A percentile compares a stretch with the other conserved stretches of the same genome.
phyloP scores from a whole-genome alignment of 2,329 filamentous ascomycete genomes.

The Rutstroemia sydowiana region DNA sequence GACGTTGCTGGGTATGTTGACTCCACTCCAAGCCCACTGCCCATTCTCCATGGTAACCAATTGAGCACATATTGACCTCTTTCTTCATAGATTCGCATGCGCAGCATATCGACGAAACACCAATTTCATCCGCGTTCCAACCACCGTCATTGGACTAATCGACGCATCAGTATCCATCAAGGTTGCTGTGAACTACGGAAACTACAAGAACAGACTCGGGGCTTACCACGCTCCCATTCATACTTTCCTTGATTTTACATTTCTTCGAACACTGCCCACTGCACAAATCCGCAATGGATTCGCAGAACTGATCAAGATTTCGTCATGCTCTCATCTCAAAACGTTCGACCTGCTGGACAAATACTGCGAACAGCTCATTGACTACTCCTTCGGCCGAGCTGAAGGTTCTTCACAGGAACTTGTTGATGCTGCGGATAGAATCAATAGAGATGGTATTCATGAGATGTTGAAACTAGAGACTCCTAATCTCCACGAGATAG shows the following conservation, averaged over 20 bases:
- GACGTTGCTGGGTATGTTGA: slow-evolving; percentile 61
- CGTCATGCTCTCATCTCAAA: slow-evolving; percentile 57
- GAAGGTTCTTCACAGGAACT: slow-evolving; percentile 50
- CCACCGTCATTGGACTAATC: slow-evolving; percentile 68
- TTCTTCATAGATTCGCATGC: slow-evolving; percentile 52
- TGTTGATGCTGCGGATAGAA: slow-evolving; percentile 53
- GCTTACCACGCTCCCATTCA: slow-evolving; percentile 66
- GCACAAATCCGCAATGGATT: slow-evolving; percentile 68
- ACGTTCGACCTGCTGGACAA: slow-evolving; percentile 63
- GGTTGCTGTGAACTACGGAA: slow-evolving; percentile 70
- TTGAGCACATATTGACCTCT: slow-evolving; percentile 18
- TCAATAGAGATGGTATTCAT: slow-evolving; percentile 61
- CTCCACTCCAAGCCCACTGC: slow-evolving; percentile 18
- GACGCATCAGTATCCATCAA: slow-evolving; percentile 72
- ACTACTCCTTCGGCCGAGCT: slow-evolving; percentile 55
- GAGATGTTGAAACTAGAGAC: slow-evolving; percentile 70
- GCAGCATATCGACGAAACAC: slow-evolving; percentile 65
- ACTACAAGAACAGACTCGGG: slow-evolving; percentile 68
- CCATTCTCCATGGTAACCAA: too few species aligned
- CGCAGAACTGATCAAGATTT: slow-evolving; percentile 70
- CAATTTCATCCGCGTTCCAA: slow-evolving; percentile 67
- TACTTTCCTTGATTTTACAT: slow-evolving; percentile 67
- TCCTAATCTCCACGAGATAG: slow-evolving; percentile 60
- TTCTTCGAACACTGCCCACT: slow-evolving; percentile 59
- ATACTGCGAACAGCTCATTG: slow-evolving; percentile 61